Evolutionary conservation across 805 yeast genomes (phyloP).

Genomic region (Candida boleticola): DNA sequence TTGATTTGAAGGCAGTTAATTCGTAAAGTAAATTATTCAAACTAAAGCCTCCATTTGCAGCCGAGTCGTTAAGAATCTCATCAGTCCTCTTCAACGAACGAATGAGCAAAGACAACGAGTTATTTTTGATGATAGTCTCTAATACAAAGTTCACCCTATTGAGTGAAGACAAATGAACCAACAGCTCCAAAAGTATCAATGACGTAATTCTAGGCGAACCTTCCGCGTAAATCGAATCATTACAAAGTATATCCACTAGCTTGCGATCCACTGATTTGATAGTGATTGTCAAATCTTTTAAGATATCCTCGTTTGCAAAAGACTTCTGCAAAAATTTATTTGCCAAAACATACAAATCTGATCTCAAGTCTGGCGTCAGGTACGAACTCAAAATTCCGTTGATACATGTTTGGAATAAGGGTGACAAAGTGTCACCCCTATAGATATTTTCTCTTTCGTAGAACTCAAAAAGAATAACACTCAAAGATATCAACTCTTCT

Average conservation of each 20-base stretch:
- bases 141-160: conserved; percentile 55
- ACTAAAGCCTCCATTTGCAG: conserved; percentile 29
- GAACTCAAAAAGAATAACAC: conserved; percentile 65
- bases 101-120: conserved; percentile 62
- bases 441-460: conserved; percentile 40
- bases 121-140: conserved; percentile 60
- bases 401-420: conserved; percentile 71
- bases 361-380: conserved; percentile 64
- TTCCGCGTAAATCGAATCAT: conserved; percentile 78
- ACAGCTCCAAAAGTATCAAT: conserved; percentile 67
- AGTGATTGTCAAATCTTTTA: conserved; percentile 50
- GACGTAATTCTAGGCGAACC: conserved; percentile 76
- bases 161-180: conserved; percentile 53
- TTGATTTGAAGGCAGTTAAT: conserved; percentile 71
- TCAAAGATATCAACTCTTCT: conserved; percentile 71
- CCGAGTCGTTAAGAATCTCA: conserved; percentile 44
- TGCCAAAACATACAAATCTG: conserved; percentile 75
- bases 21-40: conserved; percentile 65
- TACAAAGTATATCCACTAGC: conserved; percentile 62
- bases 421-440: conserved; percentile 38
- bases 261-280: conserved; percentile 59
- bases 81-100: conserved; percentile 70
- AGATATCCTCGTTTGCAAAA: conserved; percentile 36
- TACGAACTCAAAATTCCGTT: conserved; percentile 70
- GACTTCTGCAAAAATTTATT: conserved; percentile 61